Evolutionary conservation across 768 basidiomycete species (phyloP), one percentile per base, ranked within the genome.

Genomic region (Butyriboletus loyo): DNA sequence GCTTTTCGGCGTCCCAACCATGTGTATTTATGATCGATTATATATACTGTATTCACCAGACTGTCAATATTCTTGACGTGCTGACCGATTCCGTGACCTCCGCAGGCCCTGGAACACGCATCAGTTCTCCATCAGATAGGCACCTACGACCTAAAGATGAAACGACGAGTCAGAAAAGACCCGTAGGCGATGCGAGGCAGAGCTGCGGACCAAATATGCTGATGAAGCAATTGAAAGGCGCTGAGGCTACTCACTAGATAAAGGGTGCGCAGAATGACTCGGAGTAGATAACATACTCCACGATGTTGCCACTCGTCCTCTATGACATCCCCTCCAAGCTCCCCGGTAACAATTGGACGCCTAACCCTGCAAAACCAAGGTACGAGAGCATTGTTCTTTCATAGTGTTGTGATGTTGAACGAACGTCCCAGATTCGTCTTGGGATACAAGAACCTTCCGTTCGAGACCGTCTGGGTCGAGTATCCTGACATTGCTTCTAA

Each of bases 291-390:
- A 41, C 49, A 51, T 17, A 36, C 11, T 22, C 15, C 32, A 35
- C 25, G 4, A 68, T 68, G 66, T 44, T 57, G 19, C 59, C 66
- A 0, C 66, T 74, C 22, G 56, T 63, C 47, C 61, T 76, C 50
- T 75, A 72, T 27, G 75, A 76, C 21, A 67, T 70, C 24, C 66
- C 72, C 15, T 71, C 65, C 37, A 63, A 63, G 5, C 48, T 66
- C 8, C 64, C 69, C 0, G 65, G 60, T 4, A 66, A 64, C 19
- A 52, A n/a, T 3, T 75, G 68, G 69, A 67, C 75, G 1, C 68
- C 70, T 7, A 78, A 75, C 46, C 60, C 70, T 6, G 70, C 65
- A 54, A 78, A 67, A 51, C 60, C 72, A 27, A 74, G 75, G 77
- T 59, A 1, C 8, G 49, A 54, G 8, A 11, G 14, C 28, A 45